These are phyloP conservation scores for Agaricus sinodeliciosus DNA, from an alignment of 768 basidiomycete genomes.

Conservation along the genomic window DNA sequence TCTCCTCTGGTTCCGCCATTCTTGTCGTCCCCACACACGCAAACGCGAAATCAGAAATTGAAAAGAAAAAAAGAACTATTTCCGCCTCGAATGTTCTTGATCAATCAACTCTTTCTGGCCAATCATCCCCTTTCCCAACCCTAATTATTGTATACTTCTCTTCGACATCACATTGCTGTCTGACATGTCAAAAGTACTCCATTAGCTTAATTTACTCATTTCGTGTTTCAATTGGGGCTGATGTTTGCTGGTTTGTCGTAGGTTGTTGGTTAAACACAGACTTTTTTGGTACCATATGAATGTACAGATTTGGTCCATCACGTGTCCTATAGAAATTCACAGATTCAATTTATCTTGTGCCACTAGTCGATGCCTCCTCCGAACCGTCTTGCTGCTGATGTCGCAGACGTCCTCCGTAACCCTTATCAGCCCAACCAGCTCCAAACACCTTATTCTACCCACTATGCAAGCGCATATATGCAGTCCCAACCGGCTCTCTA, in stretches of 20 bases:
- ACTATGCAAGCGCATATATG: conserved; percentile 52
- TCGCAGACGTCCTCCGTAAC: conserved; percentile 3
- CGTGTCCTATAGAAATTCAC: background rate
- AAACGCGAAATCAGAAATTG: background rate
- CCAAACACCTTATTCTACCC: conserved; percentile 30
- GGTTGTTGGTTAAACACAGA: conserved; percentile 9
- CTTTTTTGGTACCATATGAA: background rate
- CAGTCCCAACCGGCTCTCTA: conserved; percentile 20
- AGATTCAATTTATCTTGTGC: background rate
- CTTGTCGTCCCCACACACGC: conserved; percentile 1
- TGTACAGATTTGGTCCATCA: conserved; percentile 3
- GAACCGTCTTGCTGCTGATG: background rate
- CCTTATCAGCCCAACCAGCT: conserved; percentile 9
- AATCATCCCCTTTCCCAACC: conserved; percentile 6
- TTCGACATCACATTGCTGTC: conserved; percentile 9
- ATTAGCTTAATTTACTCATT: conserved; percentile 12
- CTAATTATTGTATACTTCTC: conserved; percentile 11
- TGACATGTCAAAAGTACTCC: conserved; percentile 10
- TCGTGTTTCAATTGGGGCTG: conserved; percentile 9
- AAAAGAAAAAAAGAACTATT: background rate
- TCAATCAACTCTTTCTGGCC: conserved; percentile 4
- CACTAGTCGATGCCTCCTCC: background rate
- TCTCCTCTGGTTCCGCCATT: background rate
- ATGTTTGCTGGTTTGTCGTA: conserved; percentile 6
- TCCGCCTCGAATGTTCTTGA: conserved; percentile 6